phyloP scores from a whole-genome alignment of 1,139 yeast genomes.

The Nadsonia commutata region DNA sequence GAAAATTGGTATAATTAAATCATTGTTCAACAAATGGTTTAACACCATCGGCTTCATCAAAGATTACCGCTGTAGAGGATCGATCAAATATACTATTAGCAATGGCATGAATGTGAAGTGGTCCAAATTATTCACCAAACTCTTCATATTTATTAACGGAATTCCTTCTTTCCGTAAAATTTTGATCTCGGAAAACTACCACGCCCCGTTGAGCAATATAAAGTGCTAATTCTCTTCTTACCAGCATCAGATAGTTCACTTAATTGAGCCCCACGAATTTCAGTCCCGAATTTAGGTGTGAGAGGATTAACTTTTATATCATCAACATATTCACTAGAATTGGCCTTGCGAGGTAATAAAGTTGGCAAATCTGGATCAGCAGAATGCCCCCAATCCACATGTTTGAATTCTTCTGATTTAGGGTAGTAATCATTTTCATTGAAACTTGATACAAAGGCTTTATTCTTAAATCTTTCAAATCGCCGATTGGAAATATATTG shows the following conservation, averaged over 20 bases:
- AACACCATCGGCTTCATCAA: conserved; percentile 11
- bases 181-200: conserved; percentile 50
- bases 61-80: conserved; percentile 21
- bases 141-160: conserved; percentile 48
- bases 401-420: neutral
- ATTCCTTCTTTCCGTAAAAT: conserved; percentile 35
- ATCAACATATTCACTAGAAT: conserved; percentile 25
- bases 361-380: neutral
- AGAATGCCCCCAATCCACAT: neutral
- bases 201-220: conserved; percentile 54
- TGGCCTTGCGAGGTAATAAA: neutral
- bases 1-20: conserved; percentile 24
- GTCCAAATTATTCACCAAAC: conserved; percentile 51
- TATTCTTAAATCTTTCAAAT: neutral
- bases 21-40: conserved; percentile 5
- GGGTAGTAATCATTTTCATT: neutral
- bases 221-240: conserved; percentile 50
- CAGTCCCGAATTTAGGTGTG: conserved; percentile 52
- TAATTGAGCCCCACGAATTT: conserved; percentile 42
- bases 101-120: conserved; percentile 31
- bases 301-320: conserved; percentile 14
- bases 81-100: conserved; percentile 19
- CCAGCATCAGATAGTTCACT: conserved; percentile 35
- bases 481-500: neutral
- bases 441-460: neutral